A percentile compares a stretch with the other conserved stretches of the same genome.
phyloP scores from a whole-genome alignment of 2,329 filamentous ascomycete species.

The Penicillium freii region DNA sequence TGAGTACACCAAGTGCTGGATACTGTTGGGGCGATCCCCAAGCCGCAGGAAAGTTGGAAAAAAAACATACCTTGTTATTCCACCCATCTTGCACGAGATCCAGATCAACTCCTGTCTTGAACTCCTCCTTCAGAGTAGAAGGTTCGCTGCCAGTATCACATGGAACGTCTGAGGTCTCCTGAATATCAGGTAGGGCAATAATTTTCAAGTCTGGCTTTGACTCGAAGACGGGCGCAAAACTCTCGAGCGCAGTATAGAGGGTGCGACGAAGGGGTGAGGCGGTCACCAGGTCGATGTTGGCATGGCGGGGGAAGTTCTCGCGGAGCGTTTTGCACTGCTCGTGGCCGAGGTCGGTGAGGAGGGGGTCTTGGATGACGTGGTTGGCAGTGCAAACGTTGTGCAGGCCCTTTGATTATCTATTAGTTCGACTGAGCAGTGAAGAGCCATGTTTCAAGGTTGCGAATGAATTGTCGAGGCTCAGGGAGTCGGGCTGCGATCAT shows the following conservation, averaged over 20 bases:
- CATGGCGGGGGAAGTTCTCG: slow-evolving; percentile 63
- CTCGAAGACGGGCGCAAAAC: slow-evolving; percentile 60
- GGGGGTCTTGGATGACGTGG: slow-evolving; percentile 72
- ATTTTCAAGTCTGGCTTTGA: slow-evolving; percentile 51
- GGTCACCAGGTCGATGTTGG: slow-evolving; percentile 65
- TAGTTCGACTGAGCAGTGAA: slow-evolving; percentile 7
- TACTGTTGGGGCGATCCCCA: neutral
- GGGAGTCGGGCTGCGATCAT: neutral
- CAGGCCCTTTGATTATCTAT: slow-evolving; percentile 57
- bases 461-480: neutral
- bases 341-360: slow-evolving; percentile 72
- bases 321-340: slow-evolving; percentile 68
- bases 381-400: slow-evolving; percentile 75
- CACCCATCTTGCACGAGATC: slow-evolving; percentile 62
- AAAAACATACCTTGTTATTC: slow-evolving; percentile 61
- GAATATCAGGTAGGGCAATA: slow-evolving; percentile 68
- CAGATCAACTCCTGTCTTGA: slow-evolving; percentile 64
- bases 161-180: slow-evolving; percentile 72
- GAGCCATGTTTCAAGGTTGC: neutral
- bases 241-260: slow-evolving; percentile 70
- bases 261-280: slow-evolving; percentile 80
- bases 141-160: slow-evolving; percentile 71
- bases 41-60: rapidly evolving
- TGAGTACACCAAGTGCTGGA: neutral
- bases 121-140: slow-evolving; percentile 58